phyloP scores from a whole-genome alignment of 805 yeast genomes.

The Candida yuanshanica region DNA sequence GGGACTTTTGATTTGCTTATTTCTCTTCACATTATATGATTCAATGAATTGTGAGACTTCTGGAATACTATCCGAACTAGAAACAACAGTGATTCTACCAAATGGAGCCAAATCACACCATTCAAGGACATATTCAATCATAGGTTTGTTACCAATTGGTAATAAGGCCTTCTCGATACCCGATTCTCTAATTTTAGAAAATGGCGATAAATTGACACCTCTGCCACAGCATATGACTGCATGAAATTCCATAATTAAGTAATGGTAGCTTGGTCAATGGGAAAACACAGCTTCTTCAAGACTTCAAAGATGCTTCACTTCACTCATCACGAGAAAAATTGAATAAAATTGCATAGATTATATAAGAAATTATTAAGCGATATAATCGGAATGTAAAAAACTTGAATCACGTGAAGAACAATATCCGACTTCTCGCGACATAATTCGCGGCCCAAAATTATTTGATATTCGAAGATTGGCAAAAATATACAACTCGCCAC shows the following conservation, averaged over 20 bases:
- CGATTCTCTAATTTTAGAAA: conserved; percentile 53
- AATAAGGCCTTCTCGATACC: conserved; percentile 79
- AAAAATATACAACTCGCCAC: background rate
- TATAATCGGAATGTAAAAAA: background rate
- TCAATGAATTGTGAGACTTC: conserved; percentile 45
- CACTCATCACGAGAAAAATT: too few relatives aligned
- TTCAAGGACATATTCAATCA: conserved; percentile 79
- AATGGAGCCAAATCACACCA: conserved; percentile 92
- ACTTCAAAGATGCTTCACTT: background rate
- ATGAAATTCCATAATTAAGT: conserved; percentile 72
- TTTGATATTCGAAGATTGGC: background rate
- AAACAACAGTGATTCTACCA: conserved; percentile 59
- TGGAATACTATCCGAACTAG: conserved; percentile 41
- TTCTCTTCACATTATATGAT: conserved; percentile 38
- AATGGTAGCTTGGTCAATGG: too few relatives aligned
- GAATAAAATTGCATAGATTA: too few relatives aligned
- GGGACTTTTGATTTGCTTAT: conserved; percentile 27
- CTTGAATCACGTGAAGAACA: background rate
- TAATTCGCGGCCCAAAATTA: background rate
- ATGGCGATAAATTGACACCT: conserved; percentile 69
- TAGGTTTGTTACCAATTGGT: conserved; percentile 86
- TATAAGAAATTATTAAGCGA: too few relatives aligned
- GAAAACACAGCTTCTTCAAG: too few relatives aligned
- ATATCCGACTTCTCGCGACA: background rate
- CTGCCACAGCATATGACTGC: conserved; percentile 87